Evolutionary conservation across 1,139 yeast genomes (phyloP).

Genomic region (Kodamaea ohmeri): DNA sequence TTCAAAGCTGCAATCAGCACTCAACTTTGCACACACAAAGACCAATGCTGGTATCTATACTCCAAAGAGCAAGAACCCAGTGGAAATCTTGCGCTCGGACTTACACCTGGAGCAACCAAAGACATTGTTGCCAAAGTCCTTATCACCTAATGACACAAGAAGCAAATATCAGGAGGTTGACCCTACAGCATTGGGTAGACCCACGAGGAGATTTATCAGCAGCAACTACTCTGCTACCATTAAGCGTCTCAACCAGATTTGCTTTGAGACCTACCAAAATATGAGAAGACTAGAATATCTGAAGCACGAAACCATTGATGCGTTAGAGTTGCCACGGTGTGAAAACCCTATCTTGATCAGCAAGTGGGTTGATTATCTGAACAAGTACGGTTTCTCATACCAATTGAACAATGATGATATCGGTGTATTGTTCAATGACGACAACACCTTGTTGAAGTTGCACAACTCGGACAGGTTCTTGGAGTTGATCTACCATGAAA

Average conservation of each 20-base stretch:
- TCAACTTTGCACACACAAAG: constrained; percentile 68
- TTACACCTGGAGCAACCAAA: constrained; percentile 67
- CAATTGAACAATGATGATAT: constrained; percentile 87
- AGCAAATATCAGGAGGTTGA: constrained; percentile 79
- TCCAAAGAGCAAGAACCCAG: constrained; percentile 57
- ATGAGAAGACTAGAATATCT: constrained; percentile 41
- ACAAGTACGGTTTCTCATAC: constrained; percentile 93
- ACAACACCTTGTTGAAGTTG: constrained; percentile 71
- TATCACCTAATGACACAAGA: constrained; percentile 90
- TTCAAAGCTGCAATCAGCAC: constrained; percentile 60
- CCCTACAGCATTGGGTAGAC: constrained; percentile 37
- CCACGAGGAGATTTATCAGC: constrained; percentile 41
- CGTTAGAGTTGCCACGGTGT: constrained; percentile 42
- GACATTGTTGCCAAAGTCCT: constrained; percentile 76
- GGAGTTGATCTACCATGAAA: constrained; percentile 55
- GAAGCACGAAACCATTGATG: constrained; percentile 33
- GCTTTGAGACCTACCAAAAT: constrained; percentile 42
- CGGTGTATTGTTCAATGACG: constrained; percentile 88
- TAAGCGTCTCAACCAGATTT: constrained; percentile 36
- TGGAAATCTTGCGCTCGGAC: constrained; percentile 68
- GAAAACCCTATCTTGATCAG: constrained; percentile 75
- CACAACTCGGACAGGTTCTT: constrained; percentile 64
- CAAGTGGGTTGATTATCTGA: constrained; percentile 97
- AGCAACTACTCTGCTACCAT: constrained; percentile 41
- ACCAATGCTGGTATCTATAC: constrained; percentile 62